Evolutionary conservation across 2,329 filamentous ascomycete genomes (phyloP), one percentile per base, ranked within the genome.

Genomic region (Juglanconis sp.): DNA sequence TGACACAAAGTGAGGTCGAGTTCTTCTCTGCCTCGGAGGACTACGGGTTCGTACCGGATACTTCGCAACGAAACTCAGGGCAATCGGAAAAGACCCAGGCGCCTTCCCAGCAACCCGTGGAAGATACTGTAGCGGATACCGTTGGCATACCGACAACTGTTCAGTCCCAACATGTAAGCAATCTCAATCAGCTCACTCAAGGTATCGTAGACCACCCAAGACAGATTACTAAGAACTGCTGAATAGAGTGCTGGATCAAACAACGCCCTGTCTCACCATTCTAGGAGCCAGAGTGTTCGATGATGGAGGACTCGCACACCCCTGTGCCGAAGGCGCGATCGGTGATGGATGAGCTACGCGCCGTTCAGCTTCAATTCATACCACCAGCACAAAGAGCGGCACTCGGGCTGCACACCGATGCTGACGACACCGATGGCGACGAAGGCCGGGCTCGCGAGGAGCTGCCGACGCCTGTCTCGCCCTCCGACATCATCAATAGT

Each of bases 401-500:
- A 44, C 9, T 32, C 24, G 52, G 40, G 8, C 51, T 51, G n/a
- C 34, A 46, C 10, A 36, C 13, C 15, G 31, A 42, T 13, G 48
- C 54, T 38, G 48, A 35, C 10, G 30, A 24, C 30, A 32, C 5
- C 17, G 50, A 10, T 15, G 17, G 13, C 5, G 38, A 9, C 46
- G 53, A 13, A 34, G 17, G 30, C 11, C 46, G 24, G 24, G 30
- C 38, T 31, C 38, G 13, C 15, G 53, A 58, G 24, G 54, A 53
- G n/a, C 61, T 52, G 4, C 58, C 53, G 36, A 52, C 61, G 24
- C 61, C 58, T 24, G 54, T 57, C 31, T 62, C 62, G 17, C 60
- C 62, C 9, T 57, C 62, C n/a, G 44, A 51, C 11, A 62, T 64
- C 11, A n/a, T 64, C 13, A 60, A 54, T 32, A 64, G 56, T 24